phyloP scores from a whole-genome alignment of 192 early-diverging fungal genomes.

The Entomortierella lignicola region DNA sequence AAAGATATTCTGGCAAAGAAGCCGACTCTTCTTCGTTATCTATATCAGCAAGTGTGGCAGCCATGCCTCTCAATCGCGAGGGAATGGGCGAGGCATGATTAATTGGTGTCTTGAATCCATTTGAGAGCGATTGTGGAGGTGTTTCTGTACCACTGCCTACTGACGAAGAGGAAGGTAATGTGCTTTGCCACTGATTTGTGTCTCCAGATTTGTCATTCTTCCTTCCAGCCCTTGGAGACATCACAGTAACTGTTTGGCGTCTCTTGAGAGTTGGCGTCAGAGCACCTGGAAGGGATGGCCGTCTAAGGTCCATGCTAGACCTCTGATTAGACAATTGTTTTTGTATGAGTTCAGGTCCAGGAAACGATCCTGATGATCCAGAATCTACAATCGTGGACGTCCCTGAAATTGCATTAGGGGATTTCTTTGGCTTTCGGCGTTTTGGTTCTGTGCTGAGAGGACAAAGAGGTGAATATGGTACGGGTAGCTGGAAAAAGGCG shows the following conservation, averaged over 20 bases:
- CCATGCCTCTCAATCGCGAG: constrained; percentile 26
- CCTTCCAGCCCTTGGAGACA: constrained; percentile 29
- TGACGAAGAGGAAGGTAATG: neutral
- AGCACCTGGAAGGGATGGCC: neutral
- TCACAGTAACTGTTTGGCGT: constrained; percentile 41
- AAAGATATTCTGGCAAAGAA: constrained; percentile 31
- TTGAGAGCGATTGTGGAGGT: constrained; percentile 6
- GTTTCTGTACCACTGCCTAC: constrained; percentile 19
- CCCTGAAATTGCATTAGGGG: constrained; percentile 13
- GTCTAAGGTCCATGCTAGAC: constrained; percentile 15
- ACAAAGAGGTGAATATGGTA: constrained; percentile 64
- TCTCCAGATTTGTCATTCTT: neutral
- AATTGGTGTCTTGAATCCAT: constrained; percentile 22
- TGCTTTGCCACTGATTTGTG: constrained; percentile 3
- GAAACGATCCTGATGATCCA: constrained; percentile 21
- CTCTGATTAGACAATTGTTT: constrained; percentile 1
- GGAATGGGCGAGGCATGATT: constrained; percentile 20
- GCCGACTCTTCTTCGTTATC: constrained; percentile 13
- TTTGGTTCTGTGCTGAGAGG: constrained; percentile 57
- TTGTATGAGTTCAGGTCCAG: constrained; percentile 3
- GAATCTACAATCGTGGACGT: constrained; percentile 20
- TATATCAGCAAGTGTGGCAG: neutral
- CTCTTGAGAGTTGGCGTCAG: constrained; percentile 26
- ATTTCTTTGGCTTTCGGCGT: constrained; percentile 48
- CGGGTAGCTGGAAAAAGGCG: constrained; percentile 77